Base-by-base conservation (phyloP, 2,329 filamentous ascomycete genomes). In the Pseudogymnoascus sp. region DNA sequence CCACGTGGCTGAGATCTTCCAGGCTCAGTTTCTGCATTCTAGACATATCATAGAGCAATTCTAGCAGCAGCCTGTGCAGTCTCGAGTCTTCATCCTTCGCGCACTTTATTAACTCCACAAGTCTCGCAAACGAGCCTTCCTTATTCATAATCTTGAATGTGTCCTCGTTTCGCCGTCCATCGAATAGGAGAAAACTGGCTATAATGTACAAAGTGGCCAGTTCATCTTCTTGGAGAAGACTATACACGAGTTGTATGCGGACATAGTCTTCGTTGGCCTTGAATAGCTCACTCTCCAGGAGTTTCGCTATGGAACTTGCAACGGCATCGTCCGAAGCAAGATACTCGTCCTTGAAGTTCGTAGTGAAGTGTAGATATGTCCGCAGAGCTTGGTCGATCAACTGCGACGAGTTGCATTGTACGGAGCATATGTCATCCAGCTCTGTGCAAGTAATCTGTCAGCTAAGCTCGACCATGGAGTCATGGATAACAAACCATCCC, bases 11-110 rank as follows among this genome's bases (percentile, higher is more conserved):
- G 68, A 99, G 77, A 73, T 99, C 93, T 68, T 91, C 86, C 65
- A 83, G 78, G 63, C 84, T 87, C 65, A 99, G 78, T 67, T 87
- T 84, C 76, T 97, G 92, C 74, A 97, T 91, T 65, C 96, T 85
- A 50, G 91, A 93, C 89, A 97, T 97, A 79, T 97, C 95, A 76
- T 96, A 99, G 73, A 97, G 83, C 64, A 99, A 79, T 75, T 97
- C 90, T 71, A 99, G 81, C 62, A 97, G 79, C 66, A 95, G 78
- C 36, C 89, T 86, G 76, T 97, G 91, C 65, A 97, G 79, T 62
- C 85, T 82, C 23, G 84, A 81, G 72, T 93, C 88, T 53, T 85
- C 80, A 40, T 87, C 82, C 67, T 81, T 82, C 66, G 83, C 82
- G 47, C 79, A 81, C 71, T 87, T 70, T 66, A 97, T 87, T 68